Percentiles rank a stretch among this genome's conserved stretches.
phyloP scores from a whole-genome alignment of 495 filamentous ascomycete species.

The Lichina pygmaea region DNA sequence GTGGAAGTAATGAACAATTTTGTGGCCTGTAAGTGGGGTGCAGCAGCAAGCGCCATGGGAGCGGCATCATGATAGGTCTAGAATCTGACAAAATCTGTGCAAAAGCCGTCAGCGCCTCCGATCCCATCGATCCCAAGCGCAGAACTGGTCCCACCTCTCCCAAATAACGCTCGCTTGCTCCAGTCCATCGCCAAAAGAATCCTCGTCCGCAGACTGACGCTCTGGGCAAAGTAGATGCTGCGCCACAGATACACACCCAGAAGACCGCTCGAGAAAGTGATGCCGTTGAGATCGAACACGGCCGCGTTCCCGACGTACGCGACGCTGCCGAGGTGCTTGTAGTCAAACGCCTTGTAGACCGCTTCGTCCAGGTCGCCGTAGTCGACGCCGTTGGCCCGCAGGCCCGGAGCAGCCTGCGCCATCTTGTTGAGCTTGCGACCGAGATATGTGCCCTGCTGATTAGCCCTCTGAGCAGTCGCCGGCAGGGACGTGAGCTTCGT shows the following conservation, averaged over 20 bases:
- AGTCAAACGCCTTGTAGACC: conserved; percentile 89
- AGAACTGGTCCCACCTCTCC: conserved; percentile 41
- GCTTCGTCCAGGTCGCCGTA: conserved; percentile 84
- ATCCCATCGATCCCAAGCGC: neutral
- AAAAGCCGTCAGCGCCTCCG: too few relatives aligned
- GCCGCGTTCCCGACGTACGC: conserved; percentile 94
- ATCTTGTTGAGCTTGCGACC: conserved; percentile 87
- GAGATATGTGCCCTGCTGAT: conserved; percentile 89
- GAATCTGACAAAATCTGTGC: too few relatives aligned
- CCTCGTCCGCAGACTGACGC: conserved; percentile 76
- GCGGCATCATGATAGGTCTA: too few relatives aligned
- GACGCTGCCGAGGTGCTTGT: conserved; percentile 70
- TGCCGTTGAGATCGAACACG: conserved; percentile 67
- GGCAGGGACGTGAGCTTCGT: conserved; percentile 66
- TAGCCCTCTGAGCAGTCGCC: conserved; percentile 84
- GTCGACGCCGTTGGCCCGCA: conserved; percentile 49
- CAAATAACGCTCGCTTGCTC: conserved; percentile 84
- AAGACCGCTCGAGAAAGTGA: conserved; percentile 59
- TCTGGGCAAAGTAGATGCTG: conserved; percentile 93
- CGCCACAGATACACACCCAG: conserved; percentile 93
- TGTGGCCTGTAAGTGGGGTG: too few relatives aligned
- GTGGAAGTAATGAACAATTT: too few relatives aligned
- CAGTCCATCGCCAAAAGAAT: conserved; percentile 94
- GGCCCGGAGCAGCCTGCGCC: conserved; percentile 47
- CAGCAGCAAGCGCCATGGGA: too few relatives aligned